A percentile compares a stretch with the other conserved stretches of the same genome.
phyloP scores from a whole-genome alignment of 257 asterid genomes.

The Ajuga chamaepitys region DNA sequence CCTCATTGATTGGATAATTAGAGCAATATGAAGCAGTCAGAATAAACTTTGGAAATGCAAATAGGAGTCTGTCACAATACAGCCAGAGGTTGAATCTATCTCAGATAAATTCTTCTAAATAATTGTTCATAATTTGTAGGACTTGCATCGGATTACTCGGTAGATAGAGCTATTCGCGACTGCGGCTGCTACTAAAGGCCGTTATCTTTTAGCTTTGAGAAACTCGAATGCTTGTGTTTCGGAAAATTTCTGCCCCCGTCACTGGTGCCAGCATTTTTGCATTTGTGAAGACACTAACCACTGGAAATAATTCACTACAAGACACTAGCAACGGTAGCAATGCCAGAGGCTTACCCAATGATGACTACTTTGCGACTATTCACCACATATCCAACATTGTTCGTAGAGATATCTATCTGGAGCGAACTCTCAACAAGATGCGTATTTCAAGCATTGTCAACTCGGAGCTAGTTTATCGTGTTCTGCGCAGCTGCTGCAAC shows the following conservation, averaged over 20 bases:
- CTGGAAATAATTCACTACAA: constrained; percentile 21
- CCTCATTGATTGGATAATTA: no score
- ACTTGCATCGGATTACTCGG: neutral
- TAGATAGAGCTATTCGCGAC: neutral
- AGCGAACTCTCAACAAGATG: constrained; percentile 92
- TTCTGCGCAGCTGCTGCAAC: constrained; percentile 72
- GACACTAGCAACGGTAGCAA: constrained; percentile 13
- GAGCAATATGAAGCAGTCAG: no score
- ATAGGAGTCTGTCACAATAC: no score
- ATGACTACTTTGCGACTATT: constrained; percentile 78
- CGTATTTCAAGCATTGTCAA: constrained; percentile 56
- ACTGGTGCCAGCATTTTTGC: constrained; percentile 14
- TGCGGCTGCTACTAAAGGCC: neutral
- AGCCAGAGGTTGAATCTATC: no score
- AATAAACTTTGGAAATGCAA: no score
- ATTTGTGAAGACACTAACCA: constrained; percentile 21
- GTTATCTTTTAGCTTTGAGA: neutral
- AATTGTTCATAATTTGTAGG: neutral
- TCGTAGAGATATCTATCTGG: constrained; percentile 82
- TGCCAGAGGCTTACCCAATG: constrained; percentile 46
- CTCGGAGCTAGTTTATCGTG: constrained; percentile 82
- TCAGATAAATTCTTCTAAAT: neutral
- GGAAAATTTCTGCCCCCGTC: constrained; percentile 16
- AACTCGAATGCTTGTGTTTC: constrained; percentile 18
- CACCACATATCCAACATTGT: constrained; percentile 94